These are phyloP conservation scores for Cyclostephanos invisitatus DNA, from an alignment of 108 stramenopile genomes.

Conservation along the genomic window DNA sequence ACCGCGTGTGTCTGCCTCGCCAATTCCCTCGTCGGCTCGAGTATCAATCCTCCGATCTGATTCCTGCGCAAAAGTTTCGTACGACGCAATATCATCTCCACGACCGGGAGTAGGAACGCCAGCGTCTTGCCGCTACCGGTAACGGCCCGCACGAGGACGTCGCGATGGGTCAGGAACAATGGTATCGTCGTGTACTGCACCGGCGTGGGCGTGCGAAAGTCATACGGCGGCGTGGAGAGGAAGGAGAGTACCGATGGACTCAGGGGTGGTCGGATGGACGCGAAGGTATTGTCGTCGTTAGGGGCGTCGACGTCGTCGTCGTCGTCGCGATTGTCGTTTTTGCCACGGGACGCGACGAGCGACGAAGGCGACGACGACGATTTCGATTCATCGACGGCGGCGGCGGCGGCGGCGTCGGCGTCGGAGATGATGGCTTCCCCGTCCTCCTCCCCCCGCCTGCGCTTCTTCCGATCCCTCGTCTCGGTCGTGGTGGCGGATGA, in stretches of 20 bases:
- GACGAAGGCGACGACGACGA: not conserved
- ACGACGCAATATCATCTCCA: constrained; percentile 86
- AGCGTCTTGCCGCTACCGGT: constrained; percentile 98
- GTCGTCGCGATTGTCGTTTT: not conserved
- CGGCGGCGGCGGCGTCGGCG: not conserved
- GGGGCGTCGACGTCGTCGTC: not conserved
- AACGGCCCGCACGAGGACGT: constrained; percentile 96
- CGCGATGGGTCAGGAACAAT: constrained; percentile 92
- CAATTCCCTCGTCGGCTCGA: constrained; percentile 95
- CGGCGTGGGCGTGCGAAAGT: constrained; percentile 84
- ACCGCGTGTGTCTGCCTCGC: constrained; percentile 89
- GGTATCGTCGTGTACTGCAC: constrained; percentile 96
- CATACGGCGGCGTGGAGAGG: constrained; percentile 54
- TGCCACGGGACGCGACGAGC: too few species aligned
- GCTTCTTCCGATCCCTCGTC: too few species aligned
- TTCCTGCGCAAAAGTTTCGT: constrained; percentile 47
- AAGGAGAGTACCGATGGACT: constrained; percentile 61
- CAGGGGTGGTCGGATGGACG: constrained; percentile 48
- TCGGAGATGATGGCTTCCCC: too few species aligned
- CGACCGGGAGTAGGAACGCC: constrained; percentile 92
- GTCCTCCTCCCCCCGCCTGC: too few species aligned
- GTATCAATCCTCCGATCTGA: constrained; percentile 80
- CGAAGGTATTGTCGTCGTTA: constrained; percentile 23
- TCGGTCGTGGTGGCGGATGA: too few species aligned
- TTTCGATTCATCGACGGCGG: too few species aligned